Evolutionary conservation across 2,329 filamentous ascomycete species (phyloP), one percentile per base, ranked within the genome.

Genomic region (Zasmidium cellare): DNA sequence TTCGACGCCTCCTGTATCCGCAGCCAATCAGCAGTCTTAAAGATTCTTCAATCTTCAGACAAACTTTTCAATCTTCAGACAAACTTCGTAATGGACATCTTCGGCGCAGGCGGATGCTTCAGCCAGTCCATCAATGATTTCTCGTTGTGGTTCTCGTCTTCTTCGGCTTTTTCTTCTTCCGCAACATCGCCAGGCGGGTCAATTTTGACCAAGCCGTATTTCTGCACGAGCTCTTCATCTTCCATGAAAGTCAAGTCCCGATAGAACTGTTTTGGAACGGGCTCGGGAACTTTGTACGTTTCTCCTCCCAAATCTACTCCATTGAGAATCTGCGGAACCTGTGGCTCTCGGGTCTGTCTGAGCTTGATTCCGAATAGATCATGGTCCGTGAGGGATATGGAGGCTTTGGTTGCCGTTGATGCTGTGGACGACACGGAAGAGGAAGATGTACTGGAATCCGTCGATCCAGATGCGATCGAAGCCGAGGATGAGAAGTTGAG

Each of bases 181-280:
- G 24, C 51, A 3, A 18, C 35, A 14, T 41, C 35, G 7, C 50
- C 28, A n/a, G 24, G 24, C 2, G 14, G 11, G 14, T 28, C 11
- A 14, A 58, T 38, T 23, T 46, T 11, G 3, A 50, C 48, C 38
- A 59, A 23, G 1, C 44, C 46, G 22, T 59, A 56, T 31, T 59
- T 59, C 23, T 44, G 7, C 12, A 59, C 44, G 12, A 59, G 35
- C 31, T 59, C 57, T 2, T 55, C 57, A 48, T 59, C 57, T 31
- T 56, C 53, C 25, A 59, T 14, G 14, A 20, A 48, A 1, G 57
- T 59, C 41, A 59, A 35, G 18, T 59, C 57, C 3, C 44, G 44
- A n/a, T 56, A 59, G 45, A 59, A 59, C 25, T 46, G 24, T 45
- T 59, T 53, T 7, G 51, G 38, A 9, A 56, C 46, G 2, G 38